Percentiles rank a stretch among this genome's conserved stretches.
Conservation (phyloP, 2,329 filamentous ascomycete genomes). For the Fusarium dimerum region DNA sequence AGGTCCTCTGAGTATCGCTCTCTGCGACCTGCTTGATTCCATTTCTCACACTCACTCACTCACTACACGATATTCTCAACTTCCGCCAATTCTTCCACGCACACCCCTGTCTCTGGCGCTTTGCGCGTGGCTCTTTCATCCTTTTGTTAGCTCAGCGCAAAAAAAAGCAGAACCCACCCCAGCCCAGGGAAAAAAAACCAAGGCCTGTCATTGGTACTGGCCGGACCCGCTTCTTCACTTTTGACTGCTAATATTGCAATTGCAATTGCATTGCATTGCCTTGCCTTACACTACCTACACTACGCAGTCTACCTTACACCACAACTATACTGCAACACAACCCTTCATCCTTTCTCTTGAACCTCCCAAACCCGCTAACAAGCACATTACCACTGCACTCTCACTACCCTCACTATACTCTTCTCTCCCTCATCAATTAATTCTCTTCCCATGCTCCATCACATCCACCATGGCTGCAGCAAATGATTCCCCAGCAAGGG, state of each 20-base stretch:
- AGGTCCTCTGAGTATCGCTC: no score
- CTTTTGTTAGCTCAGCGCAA: constrained; percentile 5
- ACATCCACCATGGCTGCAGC: constrained; percentile 39
- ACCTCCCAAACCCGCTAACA: not conserved
- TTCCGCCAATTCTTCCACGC: constrained; percentile 6
- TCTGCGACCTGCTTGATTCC: not conserved
- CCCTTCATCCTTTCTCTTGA: no score
- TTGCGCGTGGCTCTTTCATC: constrained; percentile 25
- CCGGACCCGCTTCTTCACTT: constrained; percentile 14
- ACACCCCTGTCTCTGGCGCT: constrained; percentile 21
- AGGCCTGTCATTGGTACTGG: constrained; percentile 10
- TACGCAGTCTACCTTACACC: constrained; percentile 5
- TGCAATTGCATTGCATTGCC: constrained; percentile 16
- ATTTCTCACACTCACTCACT: not conserved
- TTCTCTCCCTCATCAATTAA: constrained; percentile 4
- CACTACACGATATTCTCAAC: constrained; percentile 2
- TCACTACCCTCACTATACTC: constrained; percentile 1
- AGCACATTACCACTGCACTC: no score
- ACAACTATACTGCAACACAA: no score
- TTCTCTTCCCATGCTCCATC: constrained; percentile 32
- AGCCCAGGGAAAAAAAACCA: no score
- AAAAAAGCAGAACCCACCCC: constrained; percentile 10
- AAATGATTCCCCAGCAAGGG: constrained; percentile 39
- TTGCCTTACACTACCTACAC: constrained; percentile 10
- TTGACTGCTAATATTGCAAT: constrained; percentile 3